Evolutionary conservation across 2,329 filamentous ascomycete species (phyloP), one percentile per base, ranked within the genome.

Genomic region (Monilinia fructicola): DNA sequence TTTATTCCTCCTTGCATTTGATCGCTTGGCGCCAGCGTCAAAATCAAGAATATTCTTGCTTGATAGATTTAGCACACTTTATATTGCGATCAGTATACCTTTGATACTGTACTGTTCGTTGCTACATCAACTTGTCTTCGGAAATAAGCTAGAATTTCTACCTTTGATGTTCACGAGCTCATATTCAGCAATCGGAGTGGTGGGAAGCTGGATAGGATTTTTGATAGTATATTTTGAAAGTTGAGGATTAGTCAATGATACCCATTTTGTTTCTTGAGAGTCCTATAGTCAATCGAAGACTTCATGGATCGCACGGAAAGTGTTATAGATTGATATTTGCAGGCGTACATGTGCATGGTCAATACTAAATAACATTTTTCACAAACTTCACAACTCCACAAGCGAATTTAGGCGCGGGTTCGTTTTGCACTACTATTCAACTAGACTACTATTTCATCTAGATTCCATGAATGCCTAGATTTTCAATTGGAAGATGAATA

Each of bases 91-190:
- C 67, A 92, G 93, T 74, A 93, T 98, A 68, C 95, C 94, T 12
- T 80, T 98, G 69, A 92, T 98, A 66, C 79, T 89, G 2, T 99
- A 99, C 78, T 93, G 91, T 77, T 96, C 93, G 14, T 78, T 97
- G 61, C 71, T 95, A 10, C 95, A 99, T 77, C 85, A 87, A 58
- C 77, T 94, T n/a, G 80, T 96, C 5, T 97, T 97, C 79, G 93
- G 93, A 0, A 85, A 87, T 74, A 86, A 82, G 70, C 92, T 91
- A 73, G 92, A 97, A 78, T 99, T 98, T 78, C 79, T 99, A 65
- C 95, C 95, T 35, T 81, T 98, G 73, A 98, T 99, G 94, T 95
- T 98, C 76, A 97, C 89, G 72, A 98, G 94, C 81, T 90, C 91
- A 16, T 99, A 98, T 78, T 92, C 90, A 44, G 95, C 95, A 5